These are phyloP conservation scores for Vitis hybrid DNA, from an alignment of 177 flowering plant species.

Conservation along the genomic window DNA sequence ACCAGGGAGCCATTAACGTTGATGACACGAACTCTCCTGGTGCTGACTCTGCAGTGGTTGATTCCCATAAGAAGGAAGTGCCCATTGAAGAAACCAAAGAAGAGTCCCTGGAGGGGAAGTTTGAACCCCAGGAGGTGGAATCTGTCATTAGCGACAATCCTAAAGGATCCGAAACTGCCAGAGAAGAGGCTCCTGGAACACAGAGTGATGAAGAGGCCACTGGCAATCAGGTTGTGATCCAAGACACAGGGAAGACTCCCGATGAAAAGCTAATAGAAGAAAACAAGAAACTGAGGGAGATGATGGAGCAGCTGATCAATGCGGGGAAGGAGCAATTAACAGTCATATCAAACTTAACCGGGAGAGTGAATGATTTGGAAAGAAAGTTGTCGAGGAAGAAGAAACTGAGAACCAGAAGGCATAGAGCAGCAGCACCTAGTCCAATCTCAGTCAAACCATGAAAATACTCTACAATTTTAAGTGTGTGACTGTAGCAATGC, in stretches of 20 bases:
- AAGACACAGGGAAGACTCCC: neutral
- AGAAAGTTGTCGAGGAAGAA: slow-evolving; percentile 36
- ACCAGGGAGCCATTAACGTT: too few species aligned
- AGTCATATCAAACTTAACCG: slow-evolving; percentile 43
- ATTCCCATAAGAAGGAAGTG: too few species aligned
- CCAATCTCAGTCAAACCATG: neutral
- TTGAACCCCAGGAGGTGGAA: neutral
- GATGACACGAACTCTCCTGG: too few species aligned
- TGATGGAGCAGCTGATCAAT: slow-evolving; percentile 53
- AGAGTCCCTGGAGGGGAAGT: neutral
- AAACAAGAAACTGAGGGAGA: slow-evolving; percentile 48
- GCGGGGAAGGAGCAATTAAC: slow-evolving; percentile 60
- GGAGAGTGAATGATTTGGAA: slow-evolving; percentile 62
- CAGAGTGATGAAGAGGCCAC: neutral
- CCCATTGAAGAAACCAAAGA: too few species aligned
- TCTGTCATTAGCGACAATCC: neutral
- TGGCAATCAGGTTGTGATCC: neutral
- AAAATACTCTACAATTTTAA: neutral
- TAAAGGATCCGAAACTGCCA: neutral
- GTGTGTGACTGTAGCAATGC: too few species aligned
- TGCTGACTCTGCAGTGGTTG: too few species aligned
- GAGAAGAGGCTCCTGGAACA: neutral
- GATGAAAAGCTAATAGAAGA: slow-evolving; percentile 40
- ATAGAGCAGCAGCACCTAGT: neutral
- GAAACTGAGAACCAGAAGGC: slow-evolving; percentile 15